Evolutionary conservation across 331 rosid species (phyloP), one percentile per base, ranked within the genome.

Genomic region (Ulmus americana): DNA sequence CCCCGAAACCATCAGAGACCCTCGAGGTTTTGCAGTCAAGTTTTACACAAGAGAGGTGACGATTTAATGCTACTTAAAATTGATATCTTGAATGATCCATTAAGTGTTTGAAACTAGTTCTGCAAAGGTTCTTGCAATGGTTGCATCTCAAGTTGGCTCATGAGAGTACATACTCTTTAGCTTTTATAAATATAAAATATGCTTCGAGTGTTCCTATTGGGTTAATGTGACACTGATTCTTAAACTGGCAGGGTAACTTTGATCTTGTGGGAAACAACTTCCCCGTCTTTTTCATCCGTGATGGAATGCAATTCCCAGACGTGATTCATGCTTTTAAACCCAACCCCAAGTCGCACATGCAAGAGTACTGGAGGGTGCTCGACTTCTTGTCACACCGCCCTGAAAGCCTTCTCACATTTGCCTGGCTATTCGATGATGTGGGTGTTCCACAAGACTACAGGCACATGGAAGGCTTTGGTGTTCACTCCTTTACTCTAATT

Each of bases 381-480:
- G 97, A 91, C 72, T 88, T 86, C 82, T 86, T 86, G 63, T 91
- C 97, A 51, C 90, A 86, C 85, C 86, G 76, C 56, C 96, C 97
- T 0, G 97, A 91, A 67, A 91, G 97, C 70, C 75, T 91, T 49
- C 83, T 79, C 79, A 88, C 77, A 74, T 88, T 91, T 61, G 54
- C 83, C 61, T 91, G 84, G 73, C 79, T 91, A 38, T 91, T 82
- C 70, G 97, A 91, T 72, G 97, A 91, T 58, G 28, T 91, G 48
- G 96, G 97, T 39, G 45, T 91, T 58, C 97, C 97, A 10, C 87
- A 79, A 78, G 84, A 88, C 70, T 88, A 86, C 72, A 83, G 97
- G 76, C 97, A 91, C 76, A 91, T 91, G 96, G 96, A 91, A 18
- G 97, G 97, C 41, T 83, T 71, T 68, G 91, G 97, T 71, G 97